Evolutionary conservation across 495 filamentous ascomycete genomes (phyloP).

Genomic region (Poronia punctata): DNA sequence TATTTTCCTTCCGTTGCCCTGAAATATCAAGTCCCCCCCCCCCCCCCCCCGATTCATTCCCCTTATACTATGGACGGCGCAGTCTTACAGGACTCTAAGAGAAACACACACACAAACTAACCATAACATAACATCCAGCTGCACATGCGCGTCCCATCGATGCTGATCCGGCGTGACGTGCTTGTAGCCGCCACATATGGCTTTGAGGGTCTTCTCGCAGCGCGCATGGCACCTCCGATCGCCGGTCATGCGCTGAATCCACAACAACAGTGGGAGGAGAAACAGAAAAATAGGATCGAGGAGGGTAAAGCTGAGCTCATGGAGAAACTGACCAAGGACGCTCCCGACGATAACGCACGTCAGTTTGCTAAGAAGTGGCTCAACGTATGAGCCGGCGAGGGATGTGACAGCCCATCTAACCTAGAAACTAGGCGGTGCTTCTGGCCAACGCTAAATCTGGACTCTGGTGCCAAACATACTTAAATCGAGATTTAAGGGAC

Average conservation of each 20-base stretch:
- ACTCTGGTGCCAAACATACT: no score
- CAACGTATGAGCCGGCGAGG: slow-evolving; percentile 7
- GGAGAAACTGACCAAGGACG: slow-evolving; percentile 30
- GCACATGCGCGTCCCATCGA: slow-evolving; percentile 43
- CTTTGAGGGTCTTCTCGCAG: slow-evolving; percentile 26
- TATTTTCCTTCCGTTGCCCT: slow-evolving; percentile 1
- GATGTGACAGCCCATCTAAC: no score
- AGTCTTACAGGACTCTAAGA: no score
- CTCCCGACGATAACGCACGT: slow-evolving; percentile 18
- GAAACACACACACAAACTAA: neutral
- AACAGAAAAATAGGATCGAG: slow-evolving; percentile 33
- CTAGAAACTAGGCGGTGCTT: no score
- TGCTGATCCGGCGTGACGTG: slow-evolving; percentile 45
- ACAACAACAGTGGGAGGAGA: slow-evolving; percentile 30
- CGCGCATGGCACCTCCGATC: slow-evolving; percentile 7
- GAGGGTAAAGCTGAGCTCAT: slow-evolving; percentile 29
- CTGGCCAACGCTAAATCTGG: no score
- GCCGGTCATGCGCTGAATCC: slow-evolving; percentile 25
- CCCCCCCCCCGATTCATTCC: neutral
- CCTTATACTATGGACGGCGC: neutral
- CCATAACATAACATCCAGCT: slow-evolving; percentile 17
- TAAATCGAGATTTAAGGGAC: no score
- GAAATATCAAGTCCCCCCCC: no score
- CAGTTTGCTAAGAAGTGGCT: slow-evolving; percentile 23
- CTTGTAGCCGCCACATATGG: slow-evolving; percentile 19